A percentile compares a stretch with the other conserved stretches of the same genome.
Evolutionary conservation across 129 eudicot species (phyloP).

Genomic region (Artemisia argyi): DNA sequence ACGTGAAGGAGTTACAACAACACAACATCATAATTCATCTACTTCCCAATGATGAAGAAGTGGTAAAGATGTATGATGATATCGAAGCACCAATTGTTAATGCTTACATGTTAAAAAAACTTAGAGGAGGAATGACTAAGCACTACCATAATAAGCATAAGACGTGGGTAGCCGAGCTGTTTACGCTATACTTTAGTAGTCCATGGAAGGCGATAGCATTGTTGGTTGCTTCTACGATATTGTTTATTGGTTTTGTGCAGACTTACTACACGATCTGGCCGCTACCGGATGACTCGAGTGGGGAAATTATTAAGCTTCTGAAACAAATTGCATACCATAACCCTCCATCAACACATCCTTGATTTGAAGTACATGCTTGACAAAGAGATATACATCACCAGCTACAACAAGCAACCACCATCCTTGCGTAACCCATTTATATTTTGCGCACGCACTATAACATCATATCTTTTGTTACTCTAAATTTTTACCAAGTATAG

Average conservation of each 20-base stretch:
- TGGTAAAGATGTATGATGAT: slow-evolving; percentile 38
- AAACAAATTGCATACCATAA: slow-evolving; percentile 12
- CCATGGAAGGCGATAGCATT: slow-evolving; percentile 55
- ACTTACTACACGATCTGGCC: slow-evolving; percentile 37
- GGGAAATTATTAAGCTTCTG: slow-evolving; percentile 24
- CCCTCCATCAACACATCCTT: slow-evolving; percentile 8
- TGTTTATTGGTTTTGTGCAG: slow-evolving; percentile 40
- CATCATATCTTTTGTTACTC: too few relatives aligned
- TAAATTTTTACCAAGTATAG: too few relatives aligned
- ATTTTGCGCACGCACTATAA: too few relatives aligned
- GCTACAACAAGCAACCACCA: too few relatives aligned
- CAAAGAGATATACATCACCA: too few relatives aligned
- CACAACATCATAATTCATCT: slow-evolving; percentile 24
- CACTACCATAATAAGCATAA: slow-evolving; percentile 32
- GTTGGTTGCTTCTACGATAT: slow-evolving; percentile 35
- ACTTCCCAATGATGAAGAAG: slow-evolving; percentile 39
- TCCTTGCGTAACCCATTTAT: too few relatives aligned
- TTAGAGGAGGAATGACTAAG: slow-evolving; percentile 16
- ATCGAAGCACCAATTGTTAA: slow-evolving; percentile 29
- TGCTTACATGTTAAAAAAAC: slow-evolving; percentile 10
- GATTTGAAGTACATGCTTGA: background rate
- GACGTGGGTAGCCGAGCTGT: slow-evolving; percentile 48
- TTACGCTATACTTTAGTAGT: slow-evolving; percentile 35
- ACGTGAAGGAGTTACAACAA: slow-evolving; percentile 37
- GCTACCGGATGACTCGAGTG: slow-evolving; percentile 27